These are phyloP conservation scores for Ilex aquifolium DNA, from an alignment of 257 asterid species.

Conservation along the genomic window DNA sequence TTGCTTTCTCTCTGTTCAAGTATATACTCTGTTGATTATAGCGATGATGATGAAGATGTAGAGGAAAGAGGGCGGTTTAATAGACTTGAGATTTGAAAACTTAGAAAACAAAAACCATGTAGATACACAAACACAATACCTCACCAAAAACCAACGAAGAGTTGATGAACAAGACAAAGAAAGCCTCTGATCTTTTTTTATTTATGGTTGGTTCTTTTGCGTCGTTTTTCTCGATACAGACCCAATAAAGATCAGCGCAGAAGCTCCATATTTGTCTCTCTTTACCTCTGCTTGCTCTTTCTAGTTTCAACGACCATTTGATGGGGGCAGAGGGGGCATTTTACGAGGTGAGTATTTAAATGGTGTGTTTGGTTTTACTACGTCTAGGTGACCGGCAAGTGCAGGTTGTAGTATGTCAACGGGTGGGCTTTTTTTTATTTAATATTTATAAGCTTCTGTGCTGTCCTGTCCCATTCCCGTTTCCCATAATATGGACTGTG, in stretches of 20 bases:
- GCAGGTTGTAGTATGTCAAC: conserved; percentile 53
- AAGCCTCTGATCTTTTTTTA: background rate
- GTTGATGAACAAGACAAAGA: conserved; percentile 16
- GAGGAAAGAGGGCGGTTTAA: too few relatives aligned
- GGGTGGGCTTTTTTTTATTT: conserved; percentile 17
- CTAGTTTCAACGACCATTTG: conserved; percentile 6
- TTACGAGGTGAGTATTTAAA: conserved; percentile 18
- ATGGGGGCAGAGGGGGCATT: conserved; percentile 1
- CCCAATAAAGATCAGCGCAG: conserved; percentile 26
- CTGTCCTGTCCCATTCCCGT: conserved; percentile 19
- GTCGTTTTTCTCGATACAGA: too few relatives aligned
- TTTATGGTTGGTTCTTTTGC: conserved; percentile 1
- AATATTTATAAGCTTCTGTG: background rate
- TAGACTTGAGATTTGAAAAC: background rate
- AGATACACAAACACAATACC: background rate
- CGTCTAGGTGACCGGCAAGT: conserved; percentile 34
- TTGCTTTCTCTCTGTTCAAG: conserved; percentile 1
- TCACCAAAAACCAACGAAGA: background rate
- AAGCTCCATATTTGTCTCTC: conserved; percentile 21
- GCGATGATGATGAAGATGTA: too few relatives aligned
- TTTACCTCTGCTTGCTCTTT: conserved; percentile 32
- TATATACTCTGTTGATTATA: background rate
- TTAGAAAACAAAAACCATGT: too few relatives aligned
- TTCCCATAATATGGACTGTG: background rate
- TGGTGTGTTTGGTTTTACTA: background rate